These are phyloP conservation scores for Zygnema circumcarinatum DNA, from an alignment of 139 green algal species.

Conservation along the genomic window DNA sequence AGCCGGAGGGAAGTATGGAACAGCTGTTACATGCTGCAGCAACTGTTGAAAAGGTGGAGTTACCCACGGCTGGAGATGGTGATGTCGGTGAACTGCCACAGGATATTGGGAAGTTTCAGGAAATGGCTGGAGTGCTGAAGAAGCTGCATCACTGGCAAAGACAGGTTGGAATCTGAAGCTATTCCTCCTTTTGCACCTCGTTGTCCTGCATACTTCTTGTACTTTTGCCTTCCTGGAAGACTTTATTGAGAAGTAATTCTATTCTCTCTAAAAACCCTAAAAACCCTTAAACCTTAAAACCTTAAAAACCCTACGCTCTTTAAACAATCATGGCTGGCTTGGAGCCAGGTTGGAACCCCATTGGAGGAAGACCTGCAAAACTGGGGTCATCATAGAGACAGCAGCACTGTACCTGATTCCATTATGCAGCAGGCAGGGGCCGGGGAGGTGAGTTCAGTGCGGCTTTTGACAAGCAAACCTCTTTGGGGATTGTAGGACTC, in stretches of 20 bases:
- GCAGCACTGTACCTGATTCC: conserved; percentile 75
- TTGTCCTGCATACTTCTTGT: neutral
- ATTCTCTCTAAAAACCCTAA: too few species aligned
- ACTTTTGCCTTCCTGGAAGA: too few species aligned
- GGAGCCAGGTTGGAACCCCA: conserved; percentile 86
- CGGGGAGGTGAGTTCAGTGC: conserved; percentile 59
- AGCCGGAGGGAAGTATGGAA: neutral
- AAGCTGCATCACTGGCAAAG: conserved; percentile 32
- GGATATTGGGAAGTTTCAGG: conserved; percentile 60
- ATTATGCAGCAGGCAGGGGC: conserved; percentile 69
- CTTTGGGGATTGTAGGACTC: too few species aligned
- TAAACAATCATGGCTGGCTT: too few species aligned
- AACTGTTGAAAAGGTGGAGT: neutral
- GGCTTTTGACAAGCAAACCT: too few species aligned
- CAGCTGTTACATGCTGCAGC: neutral
- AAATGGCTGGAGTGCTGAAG: conserved; percentile 20
- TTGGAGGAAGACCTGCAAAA: conserved; percentile 87
- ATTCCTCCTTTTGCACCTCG: neutral
- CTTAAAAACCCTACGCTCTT: too few species aligned
- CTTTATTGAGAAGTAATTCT: too few species aligned
- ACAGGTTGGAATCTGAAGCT: conserved; percentile 15
- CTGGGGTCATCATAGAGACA: conserved; percentile 87
- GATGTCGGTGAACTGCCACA: neutral
- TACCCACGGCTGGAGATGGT: neutral
- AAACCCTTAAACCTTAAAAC: too few species aligned